Percentiles rank a stretch among this genome's conserved stretches.
Evolutionary conservation across 345 rosid genomes (phyloP).

Genomic region (Gossypium sturtianum): DNA sequence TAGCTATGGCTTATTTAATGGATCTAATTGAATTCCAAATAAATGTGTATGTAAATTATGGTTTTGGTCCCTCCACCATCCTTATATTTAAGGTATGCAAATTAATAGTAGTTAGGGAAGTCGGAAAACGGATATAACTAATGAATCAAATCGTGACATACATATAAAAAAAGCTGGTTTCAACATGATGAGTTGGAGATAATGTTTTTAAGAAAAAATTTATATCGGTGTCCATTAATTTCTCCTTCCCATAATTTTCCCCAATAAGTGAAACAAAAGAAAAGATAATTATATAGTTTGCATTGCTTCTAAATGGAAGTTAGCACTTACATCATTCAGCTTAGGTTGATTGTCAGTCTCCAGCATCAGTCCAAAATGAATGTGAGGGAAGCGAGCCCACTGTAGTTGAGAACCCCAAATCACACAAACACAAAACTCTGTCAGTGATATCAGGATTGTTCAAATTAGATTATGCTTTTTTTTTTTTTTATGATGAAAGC

Average conservation of each 20-base stretch:
- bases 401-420: background rate
- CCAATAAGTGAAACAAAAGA: background rate
- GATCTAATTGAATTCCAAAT: too few relatives aligned
- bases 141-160: too few relatives aligned
- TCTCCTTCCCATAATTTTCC: too few relatives aligned
- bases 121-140: too few relatives aligned
- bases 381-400: slow-evolving; percentile 27
- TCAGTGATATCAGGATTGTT: background rate
- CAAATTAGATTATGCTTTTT: background rate
- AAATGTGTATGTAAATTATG: too few relatives aligned
- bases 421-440: background rate
- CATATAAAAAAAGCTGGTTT: too few relatives aligned
- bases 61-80: too few relatives aligned
- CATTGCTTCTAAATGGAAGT: background rate
- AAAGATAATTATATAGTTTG: background rate
- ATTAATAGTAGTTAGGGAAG: too few relatives aligned
- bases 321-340: slow-evolving; percentile 11
- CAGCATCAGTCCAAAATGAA: slow-evolving; percentile 19
- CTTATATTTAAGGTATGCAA: too few relatives aligned
- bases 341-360: slow-evolving; percentile 14
- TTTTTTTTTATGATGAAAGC: background rate
- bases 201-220: too few relatives aligned
- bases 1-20: background rate
- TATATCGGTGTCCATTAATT: too few relatives aligned
- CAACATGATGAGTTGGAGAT: too few relatives aligned